Evolutionary conservation across 1,284 basidiomycete genomes (phyloP).

Genomic region (Schizopora paradoxa): DNA sequence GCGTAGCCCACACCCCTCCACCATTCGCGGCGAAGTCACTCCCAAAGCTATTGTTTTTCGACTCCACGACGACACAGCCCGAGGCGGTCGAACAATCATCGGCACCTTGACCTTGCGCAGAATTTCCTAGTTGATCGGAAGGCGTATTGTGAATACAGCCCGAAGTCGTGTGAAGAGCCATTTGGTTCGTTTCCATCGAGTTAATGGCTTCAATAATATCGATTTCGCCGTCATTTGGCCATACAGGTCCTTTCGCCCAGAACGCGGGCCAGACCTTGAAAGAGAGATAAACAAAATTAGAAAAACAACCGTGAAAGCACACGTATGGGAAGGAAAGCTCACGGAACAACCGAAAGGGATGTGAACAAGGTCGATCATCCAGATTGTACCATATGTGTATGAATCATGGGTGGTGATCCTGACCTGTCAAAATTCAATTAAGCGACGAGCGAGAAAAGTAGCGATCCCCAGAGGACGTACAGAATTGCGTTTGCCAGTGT

Average conservation of each 20-base stretch:
- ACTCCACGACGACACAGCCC: slow-evolving; percentile 63
- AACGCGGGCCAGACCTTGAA: slow-evolving; percentile 50
- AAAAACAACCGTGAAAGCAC: not conserved
- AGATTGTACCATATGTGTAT: slow-evolving; percentile 51
- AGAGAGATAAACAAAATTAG: not conserved
- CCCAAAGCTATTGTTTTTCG: slow-evolving; percentile 53
- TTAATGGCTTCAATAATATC: slow-evolving; percentile 58
- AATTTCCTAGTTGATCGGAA: slow-evolving; percentile 34
- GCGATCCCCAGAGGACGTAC: too few relatives aligned
- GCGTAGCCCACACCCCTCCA: slow-evolving; percentile 70
- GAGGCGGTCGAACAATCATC: slow-evolving; percentile 44
- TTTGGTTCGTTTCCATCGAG: slow-evolving; percentile 45
- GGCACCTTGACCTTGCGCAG: slow-evolving; percentile 22
- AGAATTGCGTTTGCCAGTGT: slow-evolving; percentile 48
- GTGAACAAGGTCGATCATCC: slow-evolving; percentile 56
- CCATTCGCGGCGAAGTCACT: slow-evolving; percentile 55
- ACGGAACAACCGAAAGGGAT: slow-evolving; percentile 67
- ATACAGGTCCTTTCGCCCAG: slow-evolving; percentile 48
- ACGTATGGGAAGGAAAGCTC: slow-evolving; percentile 20
- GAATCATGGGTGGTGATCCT: slow-evolving; percentile 48
- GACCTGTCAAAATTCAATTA: slow-evolving; percentile 39
- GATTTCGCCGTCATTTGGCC: slow-evolving; percentile 53
- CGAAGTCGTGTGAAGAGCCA: slow-evolving; percentile 50
- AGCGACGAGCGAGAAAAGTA: slow-evolving; percentile 3
- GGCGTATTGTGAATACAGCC: slow-evolving; percentile 33